Conservation (phyloP, 2,329 filamentous ascomycete genomes). For the Dactylella cylindrospora region DNA sequence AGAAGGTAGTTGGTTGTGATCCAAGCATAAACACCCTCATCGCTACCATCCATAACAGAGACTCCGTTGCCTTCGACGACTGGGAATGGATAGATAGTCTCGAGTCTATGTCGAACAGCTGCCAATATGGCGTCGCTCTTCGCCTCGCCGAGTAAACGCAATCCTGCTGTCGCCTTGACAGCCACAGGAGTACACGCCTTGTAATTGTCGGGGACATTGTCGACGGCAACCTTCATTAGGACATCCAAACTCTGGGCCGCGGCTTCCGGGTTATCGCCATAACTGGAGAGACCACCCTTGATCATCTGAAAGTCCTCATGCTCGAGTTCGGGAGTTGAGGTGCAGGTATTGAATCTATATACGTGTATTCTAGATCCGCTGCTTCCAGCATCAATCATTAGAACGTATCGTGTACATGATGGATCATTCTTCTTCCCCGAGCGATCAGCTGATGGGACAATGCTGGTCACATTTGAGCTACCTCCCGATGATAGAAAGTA, state of each 20-base stretch:
- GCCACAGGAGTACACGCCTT: slow-evolving; percentile 91
- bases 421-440: slow-evolving; percentile 12
- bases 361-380: slow-evolving; percentile 98
- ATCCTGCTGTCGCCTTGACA: slow-evolving; percentile 95
- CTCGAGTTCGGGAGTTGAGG: slow-evolving; percentile 89
- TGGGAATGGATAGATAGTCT: slow-evolving; percentile 90
- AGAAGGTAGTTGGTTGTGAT: slow-evolving; percentile 98
- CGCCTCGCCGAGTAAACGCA: slow-evolving; percentile 80
- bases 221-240: slow-evolving; percentile 81
- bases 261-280: slow-evolving; percentile 78
- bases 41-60: slow-evolving; percentile 93
- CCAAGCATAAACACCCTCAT: slow-evolving; percentile 79
- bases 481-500: slow-evolving; percentile 44
- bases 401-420: slow-evolving; percentile 64
- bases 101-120: slow-evolving; percentile 78
- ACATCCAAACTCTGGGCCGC: slow-evolving; percentile 87
- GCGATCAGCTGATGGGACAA: slow-evolving; percentile 1
- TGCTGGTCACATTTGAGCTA: slow-evolving; percentile 4
- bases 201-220: slow-evolving; percentile 80
- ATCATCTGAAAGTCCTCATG: slow-evolving; percentile 92
- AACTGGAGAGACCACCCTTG: slow-evolving; percentile 82
- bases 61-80: slow-evolving; percentile 89
- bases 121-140: slow-evolving; percentile 81
- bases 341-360: slow-evolving; percentile 99
- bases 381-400: slow-evolving; percentile 98